Base-by-base conservation (phyloP, 306 rosid genomes). In the Nissolia schottii region DNA sequence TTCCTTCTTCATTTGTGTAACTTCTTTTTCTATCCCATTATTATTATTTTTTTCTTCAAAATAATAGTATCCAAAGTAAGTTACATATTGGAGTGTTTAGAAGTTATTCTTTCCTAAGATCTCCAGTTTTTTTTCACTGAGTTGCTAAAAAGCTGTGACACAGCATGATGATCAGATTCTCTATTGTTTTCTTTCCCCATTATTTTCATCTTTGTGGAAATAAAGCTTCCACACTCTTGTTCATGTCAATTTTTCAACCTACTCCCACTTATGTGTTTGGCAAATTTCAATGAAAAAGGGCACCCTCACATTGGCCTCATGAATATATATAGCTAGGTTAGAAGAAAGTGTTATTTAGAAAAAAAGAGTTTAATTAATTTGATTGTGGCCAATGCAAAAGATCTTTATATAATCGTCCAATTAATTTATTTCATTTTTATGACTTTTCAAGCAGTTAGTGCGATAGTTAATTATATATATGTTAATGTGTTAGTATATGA, bases 131-230 rank as follows among this genome's bases (percentile, higher is more conserved):
- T 68, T 73, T 67, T 56, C 53, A 53, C 28, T n/a, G 59, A 61
- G 80, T 20, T 25, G 67, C 7, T 16, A 67, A 77, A 82, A 46
- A n/a, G n/a, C n/a, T n/a, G 74, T 23, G 73, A 62, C 29, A 61
- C 9, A n/a, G n/a, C 64, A 82, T 61, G 79, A 81, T 50, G 80
- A 77, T 73, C 67, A 61, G 49, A 67, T 62, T 62, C 54, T 70
- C 72, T 48, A 64, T 64, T 54, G 45, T 60, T 59, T 37, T 76
- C 71, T 38, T 64, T 70, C 58, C 46, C 34, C 31, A 55, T 46
- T 13, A 49, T 69, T 80, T 84, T 77, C 85, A 77, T 80, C 10
- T 6, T 74, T 78, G 28, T 57, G 51, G 81, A 60, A 80, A 80
- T 75, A 84, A 74, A 84, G 81, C 69, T 70, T 70, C 27, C 14